A percentile compares a stretch with the other conserved stretches of the same genome.
phyloP scores from a whole-genome alignment of 768 basidiomycete genomes.

The Paxillus rubicundulus region DNA sequence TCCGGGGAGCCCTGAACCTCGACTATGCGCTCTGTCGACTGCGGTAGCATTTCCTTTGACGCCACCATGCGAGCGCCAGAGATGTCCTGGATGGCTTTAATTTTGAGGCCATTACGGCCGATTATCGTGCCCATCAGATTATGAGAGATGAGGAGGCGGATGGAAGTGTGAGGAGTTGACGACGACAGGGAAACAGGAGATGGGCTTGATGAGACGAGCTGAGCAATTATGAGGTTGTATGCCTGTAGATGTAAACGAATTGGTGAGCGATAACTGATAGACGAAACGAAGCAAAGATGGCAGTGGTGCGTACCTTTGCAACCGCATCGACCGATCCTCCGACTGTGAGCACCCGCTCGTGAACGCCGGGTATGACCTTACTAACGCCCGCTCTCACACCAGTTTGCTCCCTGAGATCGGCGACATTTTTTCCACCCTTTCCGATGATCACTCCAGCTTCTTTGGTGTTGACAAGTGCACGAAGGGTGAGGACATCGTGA shows the following conservation, averaged over 20 bases:
- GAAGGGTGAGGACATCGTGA: slow-evolving; percentile 80
- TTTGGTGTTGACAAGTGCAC: slow-evolving; percentile 94
- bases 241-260: slow-evolving; percentile 50
- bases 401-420: slow-evolving; percentile 91
- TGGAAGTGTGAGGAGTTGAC: slow-evolving; percentile 69
- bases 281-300: background rate
- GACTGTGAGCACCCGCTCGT: slow-evolving; percentile 96
- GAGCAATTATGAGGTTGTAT: slow-evolving; percentile 90
- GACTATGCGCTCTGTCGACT: slow-evolving; percentile 98
- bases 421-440: slow-evolving; percentile 96
- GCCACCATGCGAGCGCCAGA: slow-evolving; percentile 98
- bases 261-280: slow-evolving; percentile 6
- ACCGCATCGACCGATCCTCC: slow-evolving; percentile 90
- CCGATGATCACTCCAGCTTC: slow-evolving; percentile 98
- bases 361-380: slow-evolving; percentile 97
- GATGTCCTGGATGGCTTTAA: slow-evolving; percentile 96
- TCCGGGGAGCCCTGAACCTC: slow-evolving; percentile 96
- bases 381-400: slow-evolving; percentile 98
- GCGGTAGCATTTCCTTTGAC: slow-evolving; percentile 98
- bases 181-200: slow-evolving; percentile 70
- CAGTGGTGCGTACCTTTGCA: slow-evolving; percentile 62
- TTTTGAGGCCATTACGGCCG: slow-evolving; percentile 93
- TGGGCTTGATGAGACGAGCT: slow-evolving; percentile 81
- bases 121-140: slow-evolving; percentile 99
- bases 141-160: slow-evolving; percentile 97